Percentiles rank a stretch among this genome's conserved stretches.
phyloP scores from a whole-genome alignment of 73 alveolate species.

The Blepharisma stoltei region DNA sequence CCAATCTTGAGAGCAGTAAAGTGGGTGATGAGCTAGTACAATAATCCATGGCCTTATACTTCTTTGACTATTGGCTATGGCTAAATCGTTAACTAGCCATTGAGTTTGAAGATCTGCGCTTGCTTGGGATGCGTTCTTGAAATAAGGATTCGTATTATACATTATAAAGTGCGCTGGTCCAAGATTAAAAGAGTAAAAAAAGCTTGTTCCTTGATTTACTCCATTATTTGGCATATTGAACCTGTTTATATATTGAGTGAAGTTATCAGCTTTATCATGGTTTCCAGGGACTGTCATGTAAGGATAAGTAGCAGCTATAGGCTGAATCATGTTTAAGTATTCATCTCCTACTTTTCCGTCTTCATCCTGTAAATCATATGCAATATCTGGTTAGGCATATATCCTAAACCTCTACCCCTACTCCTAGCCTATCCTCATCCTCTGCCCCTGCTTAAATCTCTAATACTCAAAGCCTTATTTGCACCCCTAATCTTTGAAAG shows the following conservation, averaged over 20 bases:
- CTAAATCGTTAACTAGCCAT: constrained; percentile 7
- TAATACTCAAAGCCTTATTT: no score
- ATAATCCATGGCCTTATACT: constrained; percentile 16
- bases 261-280: constrained; percentile 8
- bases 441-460: no score
- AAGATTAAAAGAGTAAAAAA: constrained; percentile 8
- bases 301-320: neutral
- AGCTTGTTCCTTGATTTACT: constrained; percentile 13
- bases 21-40: constrained; percentile 18
- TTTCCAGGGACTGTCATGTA: constrained; percentile 25
- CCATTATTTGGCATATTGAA: constrained; percentile 22
- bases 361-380: constrained; percentile 5
- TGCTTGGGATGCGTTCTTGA: neutral
- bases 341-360: constrained; percentile 18
- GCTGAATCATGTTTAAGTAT: neutral
- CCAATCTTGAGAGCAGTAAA: constrained; percentile 12
- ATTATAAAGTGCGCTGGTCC: constrained; percentile 23
- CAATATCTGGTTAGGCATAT: no score
- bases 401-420: no score
- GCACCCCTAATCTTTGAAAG: no score
- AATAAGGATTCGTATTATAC: neutral
- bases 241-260: constrained; percentile 17
- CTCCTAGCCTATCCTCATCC: no score
- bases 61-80: neutral
- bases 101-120: neutral